Evolutionary conservation across 768 basidiomycete species (phyloP).

Genomic region (Podaxis sp.): DNA sequence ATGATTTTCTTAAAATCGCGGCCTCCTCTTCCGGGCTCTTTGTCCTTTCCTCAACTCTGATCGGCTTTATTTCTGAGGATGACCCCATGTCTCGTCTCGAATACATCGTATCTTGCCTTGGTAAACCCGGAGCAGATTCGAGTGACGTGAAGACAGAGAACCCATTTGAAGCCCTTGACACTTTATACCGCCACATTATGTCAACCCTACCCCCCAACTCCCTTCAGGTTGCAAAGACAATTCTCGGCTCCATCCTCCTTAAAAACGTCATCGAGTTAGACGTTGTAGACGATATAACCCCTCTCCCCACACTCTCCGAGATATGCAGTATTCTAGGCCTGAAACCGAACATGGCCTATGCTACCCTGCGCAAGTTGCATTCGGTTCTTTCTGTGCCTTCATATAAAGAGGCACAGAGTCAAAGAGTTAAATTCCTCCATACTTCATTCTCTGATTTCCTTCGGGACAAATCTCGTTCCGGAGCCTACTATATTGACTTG

Average conservation of each 20-base stretch:
- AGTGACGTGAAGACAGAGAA: neutral
- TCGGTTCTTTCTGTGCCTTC: neutral
- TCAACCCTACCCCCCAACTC: neutral
- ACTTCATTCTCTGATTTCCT: conserved; percentile 4
- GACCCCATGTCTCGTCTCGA: neutral
- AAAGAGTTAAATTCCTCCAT: neutral
- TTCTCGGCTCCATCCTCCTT: neutral
- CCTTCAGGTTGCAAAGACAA: neutral
- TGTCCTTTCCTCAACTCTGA: neutral
- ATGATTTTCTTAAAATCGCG: neutral
- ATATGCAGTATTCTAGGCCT: neutral
- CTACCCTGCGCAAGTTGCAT: neutral
- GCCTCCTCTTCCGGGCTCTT: neutral
- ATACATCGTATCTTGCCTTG: neutral
- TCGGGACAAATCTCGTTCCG: neutral
- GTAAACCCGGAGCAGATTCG: no score
- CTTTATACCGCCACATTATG: neutral
- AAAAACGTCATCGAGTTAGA: no score
- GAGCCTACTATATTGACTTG: neutral
- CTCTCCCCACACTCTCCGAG: neutral
- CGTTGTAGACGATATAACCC: no score
- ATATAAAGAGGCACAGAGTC: neutral
- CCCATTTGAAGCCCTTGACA: neutral
- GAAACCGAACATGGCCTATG: neutral
- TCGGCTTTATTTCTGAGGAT: neutral